Evolutionary conservation across 192 early-diverging fungal genomes (phyloP).

Genomic region (Rhizoclosmatium sp.): DNA sequence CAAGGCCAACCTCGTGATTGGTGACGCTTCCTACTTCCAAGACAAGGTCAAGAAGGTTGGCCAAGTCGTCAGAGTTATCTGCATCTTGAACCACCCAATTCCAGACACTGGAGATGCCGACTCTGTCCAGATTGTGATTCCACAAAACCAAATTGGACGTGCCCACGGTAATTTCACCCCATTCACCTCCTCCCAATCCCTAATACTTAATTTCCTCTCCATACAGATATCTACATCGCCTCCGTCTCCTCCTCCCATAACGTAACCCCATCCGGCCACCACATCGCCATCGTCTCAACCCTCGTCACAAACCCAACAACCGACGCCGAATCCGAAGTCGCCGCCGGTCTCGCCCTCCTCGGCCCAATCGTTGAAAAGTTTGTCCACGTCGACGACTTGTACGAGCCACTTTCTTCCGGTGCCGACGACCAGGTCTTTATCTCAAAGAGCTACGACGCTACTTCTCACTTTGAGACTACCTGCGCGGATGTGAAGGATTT

Average conservation of each 20-base stretch:
- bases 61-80: slow-evolving; percentile 93
- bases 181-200: neutral
- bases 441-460: slow-evolving; percentile 96
- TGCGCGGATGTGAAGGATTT: slow-evolving; percentile 95
- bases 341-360: slow-evolving; percentile 84
- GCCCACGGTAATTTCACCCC: slow-evolving; percentile 65
- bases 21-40: slow-evolving; percentile 94
- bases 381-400: slow-evolving; percentile 82
- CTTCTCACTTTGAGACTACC: slow-evolving; percentile 98
- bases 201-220: neutral
- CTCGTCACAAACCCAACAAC: slow-evolving; percentile 86
- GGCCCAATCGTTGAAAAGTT: slow-evolving; percentile 94
- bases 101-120: slow-evolving; percentile 85
- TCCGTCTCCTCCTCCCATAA: slow-evolving; percentile 87
- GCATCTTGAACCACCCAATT: slow-evolving; percentile 89
- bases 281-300: slow-evolving; percentile 94
- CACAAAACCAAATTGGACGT: slow-evolving; percentile 94
- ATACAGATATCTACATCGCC: slow-evolving; percentile 92
- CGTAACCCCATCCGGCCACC: slow-evolving; percentile 87
- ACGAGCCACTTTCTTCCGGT: slow-evolving; percentile 85
- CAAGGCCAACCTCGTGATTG: slow-evolving; percentile 85
- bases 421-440: slow-evolving; percentile 84
- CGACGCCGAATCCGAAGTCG: slow-evolving; percentile 88
- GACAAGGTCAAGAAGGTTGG: slow-evolving; percentile 81
- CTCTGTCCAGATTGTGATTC: slow-evolving; percentile 95